Conservation (phyloP, 768 basidiomycete genomes). For the Kwoniella sp. region DNA sequence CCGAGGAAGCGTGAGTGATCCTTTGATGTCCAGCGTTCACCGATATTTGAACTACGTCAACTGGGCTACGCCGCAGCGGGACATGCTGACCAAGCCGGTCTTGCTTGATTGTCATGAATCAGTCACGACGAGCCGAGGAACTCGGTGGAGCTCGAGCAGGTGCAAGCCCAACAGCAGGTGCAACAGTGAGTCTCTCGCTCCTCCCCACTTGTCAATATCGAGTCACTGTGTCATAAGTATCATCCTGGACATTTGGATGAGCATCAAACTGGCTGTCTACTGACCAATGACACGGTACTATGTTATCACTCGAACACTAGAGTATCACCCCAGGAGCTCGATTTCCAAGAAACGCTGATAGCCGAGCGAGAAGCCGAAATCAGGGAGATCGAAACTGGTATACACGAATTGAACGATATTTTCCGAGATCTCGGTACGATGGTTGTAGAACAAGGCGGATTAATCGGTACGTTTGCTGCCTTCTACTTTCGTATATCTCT, state of each 20-base stretch:
- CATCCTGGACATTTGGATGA: too few species aligned
- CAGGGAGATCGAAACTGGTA: constrained; percentile 92
- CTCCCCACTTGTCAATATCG: too few species aligned
- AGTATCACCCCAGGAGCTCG: constrained; percentile 66
- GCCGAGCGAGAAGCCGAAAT: constrained; percentile 94
- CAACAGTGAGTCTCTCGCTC: constrained; percentile 49
- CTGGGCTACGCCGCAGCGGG: too few species aligned
- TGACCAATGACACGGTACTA: not conserved
- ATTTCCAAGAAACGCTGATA: constrained; percentile 92
- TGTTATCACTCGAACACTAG: constrained; percentile 23
- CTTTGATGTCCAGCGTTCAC: not conserved
- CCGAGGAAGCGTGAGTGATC: constrained; percentile 25
- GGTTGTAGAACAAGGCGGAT: constrained; percentile 88
- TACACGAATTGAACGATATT: constrained; percentile 93
- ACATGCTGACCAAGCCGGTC: too few species aligned
- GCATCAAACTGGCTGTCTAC: too few species aligned
- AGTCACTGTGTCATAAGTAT: too few species aligned
- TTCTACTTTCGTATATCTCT: not conserved
- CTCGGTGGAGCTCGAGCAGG: constrained; percentile 53
- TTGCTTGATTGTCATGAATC: not conserved
- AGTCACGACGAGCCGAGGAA: constrained; percentile 36
- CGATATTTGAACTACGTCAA: too few species aligned
- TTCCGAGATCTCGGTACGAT: constrained; percentile 94
- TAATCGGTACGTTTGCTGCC: constrained; percentile 71
- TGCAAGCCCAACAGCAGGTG: constrained; percentile 50